Percentiles rank a stretch among this genome's conserved stretches.
Evolutionary conservation across 352 stramenopile species (phyloP).

Genomic region (Globisporangium echinulatum): DNA sequence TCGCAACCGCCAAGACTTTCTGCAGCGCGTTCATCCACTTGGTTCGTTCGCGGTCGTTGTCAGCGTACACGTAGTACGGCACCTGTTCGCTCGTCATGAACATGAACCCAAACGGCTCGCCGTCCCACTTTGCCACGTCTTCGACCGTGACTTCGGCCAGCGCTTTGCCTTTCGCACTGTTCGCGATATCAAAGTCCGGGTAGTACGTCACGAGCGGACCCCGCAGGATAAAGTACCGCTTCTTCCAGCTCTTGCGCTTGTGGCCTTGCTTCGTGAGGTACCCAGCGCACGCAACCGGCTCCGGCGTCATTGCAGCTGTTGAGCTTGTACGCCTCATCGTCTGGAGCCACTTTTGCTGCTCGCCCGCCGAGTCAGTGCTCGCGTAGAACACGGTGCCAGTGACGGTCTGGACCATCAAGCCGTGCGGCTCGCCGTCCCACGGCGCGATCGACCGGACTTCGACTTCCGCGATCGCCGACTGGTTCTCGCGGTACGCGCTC

Average conservation of each 20-base stretch:
- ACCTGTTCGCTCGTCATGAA: slow-evolving; percentile 87
- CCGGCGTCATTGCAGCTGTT: slow-evolving; percentile 47
- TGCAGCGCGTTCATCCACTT: slow-evolving; percentile 86
- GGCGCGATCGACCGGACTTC: slow-evolving; percentile 68
- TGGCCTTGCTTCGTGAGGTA: slow-evolving; percentile 88
- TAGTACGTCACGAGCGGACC: slow-evolving; percentile 75
- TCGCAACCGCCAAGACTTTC: slow-evolving; percentile 59
- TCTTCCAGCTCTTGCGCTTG: slow-evolving; percentile 90
- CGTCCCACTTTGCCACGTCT: slow-evolving; percentile 82
- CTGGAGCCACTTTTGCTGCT: slow-evolving; percentile 82
- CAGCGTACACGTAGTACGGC: slow-evolving; percentile 88
- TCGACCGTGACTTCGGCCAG: slow-evolving; percentile 78
- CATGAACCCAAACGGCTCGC: slow-evolving; percentile 85
- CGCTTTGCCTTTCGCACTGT: slow-evolving; percentile 69
- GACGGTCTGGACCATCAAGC: slow-evolving; percentile 82
- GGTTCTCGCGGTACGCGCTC: slow-evolving; percentile 78
- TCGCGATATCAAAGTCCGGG: slow-evolving; percentile 83
- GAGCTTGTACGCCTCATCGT: slow-evolving; percentile 49
- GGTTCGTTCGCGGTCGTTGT: slow-evolving; percentile 81
- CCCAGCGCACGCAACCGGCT: slow-evolving; percentile 73
- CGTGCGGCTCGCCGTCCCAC: slow-evolving; percentile 79
- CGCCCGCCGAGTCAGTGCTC: slow-evolving; percentile 59
- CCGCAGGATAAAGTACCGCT: slow-evolving; percentile 85
- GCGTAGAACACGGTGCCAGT: slow-evolving; percentile 84
- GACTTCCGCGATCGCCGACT: slow-evolving; percentile 80